Percentiles rank a stretch among this genome's conserved stretches.
Conservation (phyloP, 495 filamentous ascomycete species). For the Hypoxylon fragiforme region DNA sequence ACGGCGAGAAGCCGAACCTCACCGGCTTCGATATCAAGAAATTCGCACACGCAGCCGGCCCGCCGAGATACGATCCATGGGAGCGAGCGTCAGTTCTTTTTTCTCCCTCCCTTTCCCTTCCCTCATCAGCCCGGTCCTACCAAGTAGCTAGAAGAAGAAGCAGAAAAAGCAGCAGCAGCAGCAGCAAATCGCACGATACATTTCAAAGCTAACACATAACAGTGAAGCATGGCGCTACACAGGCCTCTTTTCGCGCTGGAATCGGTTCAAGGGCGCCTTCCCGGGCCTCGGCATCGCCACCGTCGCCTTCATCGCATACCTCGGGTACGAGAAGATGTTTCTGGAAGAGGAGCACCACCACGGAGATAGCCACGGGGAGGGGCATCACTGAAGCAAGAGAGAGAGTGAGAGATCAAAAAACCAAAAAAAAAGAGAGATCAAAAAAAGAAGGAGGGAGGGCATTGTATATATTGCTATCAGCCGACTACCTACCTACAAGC, state of each 20-base stretch:
- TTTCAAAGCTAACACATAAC: no score
- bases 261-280: slow-evolving; percentile 83
- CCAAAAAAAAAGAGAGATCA: neutral
- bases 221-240: slow-evolving; percentile 96
- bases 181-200: no score
- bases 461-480: slow-evolving; percentile 28
- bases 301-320: slow-evolving; percentile 88
- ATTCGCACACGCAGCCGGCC: slow-evolving; percentile 67
- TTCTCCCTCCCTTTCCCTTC: slow-evolving; percentile 21
- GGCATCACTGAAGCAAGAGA: slow-evolving; percentile 37
- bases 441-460: neutral
- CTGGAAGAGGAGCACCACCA: slow-evolving; percentile 78
- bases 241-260: slow-evolving; percentile 79
- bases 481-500: no score
- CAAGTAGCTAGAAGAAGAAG: neutral
- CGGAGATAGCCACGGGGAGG: slow-evolving; percentile 51
- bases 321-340: slow-evolving; percentile 85
- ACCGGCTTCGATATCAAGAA: slow-evolving; percentile 82
- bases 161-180: no score
- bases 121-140: neutral
- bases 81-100: slow-evolving; percentile 63
- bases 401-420: neutral
- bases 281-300: slow-evolving; percentile 90
- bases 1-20: slow-evolving; percentile 62
- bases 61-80: slow-evolving; percentile 84